Evolutionary conservation across 805 yeast genomes (phyloP), one percentile per base, ranked within the genome.

Genomic region (Saturnispora quitensis): DNA sequence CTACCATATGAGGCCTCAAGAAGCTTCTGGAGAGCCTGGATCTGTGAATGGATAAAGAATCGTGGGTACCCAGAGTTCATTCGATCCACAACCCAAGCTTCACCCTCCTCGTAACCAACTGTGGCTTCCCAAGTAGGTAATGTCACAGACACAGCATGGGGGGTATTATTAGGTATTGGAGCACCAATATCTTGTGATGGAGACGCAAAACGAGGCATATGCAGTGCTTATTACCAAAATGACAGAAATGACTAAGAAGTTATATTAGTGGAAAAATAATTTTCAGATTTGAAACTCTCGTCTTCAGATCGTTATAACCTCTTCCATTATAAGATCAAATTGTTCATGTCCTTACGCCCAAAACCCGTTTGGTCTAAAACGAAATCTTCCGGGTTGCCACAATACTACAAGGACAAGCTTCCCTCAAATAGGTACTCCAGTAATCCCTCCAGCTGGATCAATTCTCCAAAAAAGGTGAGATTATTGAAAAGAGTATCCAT

Each of bases 41-140:
- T 82, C 48, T 77, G 72, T 20, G 74, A 68, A 60, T 84, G 91
- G 51, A 86, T 77, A 67, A 82, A 86, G 61, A 83, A 86, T 58
- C 98, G 71, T 1, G 98, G 97, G 67, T 91, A 91, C 1, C 97
- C 98, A 4, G 90, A 80, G 47, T 74, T 73, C 89, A 91, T 86
- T 63, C 81, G 80, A 45, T 72, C 68, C 17, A 84, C 82, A 4
- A 89, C 88, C 85, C 89, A 82, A 20, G 77, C 82, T 60, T 86
- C 83, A 18, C 96, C 96, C 66, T 87, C 93, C 64, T 89, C 97
- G 62, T 93, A 93, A 3, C 89, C 97, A 1, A 93, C 86, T 4
- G 86, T 88, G 44, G 95, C 89, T 47, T 80, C 85, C 99, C 98
- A 93, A 0, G 96, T 86, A 7, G 99, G 99, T 34, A 91, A 74